Percentiles rank a stretch among this genome's conserved stretches.
Conservation (phyloP, 2,329 filamentous ascomycete genomes). For the Penicillium sp. region DNA sequence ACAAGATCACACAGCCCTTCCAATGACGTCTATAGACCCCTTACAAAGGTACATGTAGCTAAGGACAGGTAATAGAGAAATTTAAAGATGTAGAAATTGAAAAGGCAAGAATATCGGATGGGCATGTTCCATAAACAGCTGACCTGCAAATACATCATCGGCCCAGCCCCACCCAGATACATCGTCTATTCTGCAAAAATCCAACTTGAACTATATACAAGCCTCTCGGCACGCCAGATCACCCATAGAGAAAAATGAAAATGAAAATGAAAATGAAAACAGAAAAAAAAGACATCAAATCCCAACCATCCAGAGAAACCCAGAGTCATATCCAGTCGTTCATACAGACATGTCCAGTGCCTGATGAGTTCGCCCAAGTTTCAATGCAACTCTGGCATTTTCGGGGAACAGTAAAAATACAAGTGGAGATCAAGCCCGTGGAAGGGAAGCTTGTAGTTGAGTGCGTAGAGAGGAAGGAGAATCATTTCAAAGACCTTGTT, state of each 20-base stretch:
- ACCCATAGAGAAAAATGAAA: constrained; percentile 16
- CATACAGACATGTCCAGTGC: constrained; percentile 28
- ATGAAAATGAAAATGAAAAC: constrained; percentile 2
- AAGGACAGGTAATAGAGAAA: not conserved
- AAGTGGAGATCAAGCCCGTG: constrained; percentile 13
- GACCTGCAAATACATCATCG: constrained; percentile 30
- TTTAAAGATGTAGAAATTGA: constrained; percentile 3
- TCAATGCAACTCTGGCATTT: constrained; percentile 21
- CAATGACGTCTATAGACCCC: not conserved
- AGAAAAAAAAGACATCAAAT: constrained; percentile 17
- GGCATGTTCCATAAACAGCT: constrained; percentile 22
- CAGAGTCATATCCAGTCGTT: constrained; percentile 33
- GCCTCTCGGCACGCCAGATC: constrained; percentile 17
- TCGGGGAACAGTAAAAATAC: constrained; percentile 29
- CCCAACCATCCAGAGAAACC: constrained; percentile 23
- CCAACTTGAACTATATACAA: constrained; percentile 26
- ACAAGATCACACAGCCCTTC: constrained; percentile 2
- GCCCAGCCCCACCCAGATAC: constrained; percentile 19
- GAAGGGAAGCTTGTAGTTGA: constrained; percentile 5
- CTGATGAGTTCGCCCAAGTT: constrained; percentile 23
- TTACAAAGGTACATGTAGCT: not conserved
- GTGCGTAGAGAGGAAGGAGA: constrained; percentile 12
- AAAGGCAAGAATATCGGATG: constrained; percentile 14
- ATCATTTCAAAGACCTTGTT: constrained; percentile 30
- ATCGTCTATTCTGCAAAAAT: constrained; percentile 9